Evolutionary conservation across 805 yeast species (phyloP).

Genomic region (Kuraishia borneana): DNA sequence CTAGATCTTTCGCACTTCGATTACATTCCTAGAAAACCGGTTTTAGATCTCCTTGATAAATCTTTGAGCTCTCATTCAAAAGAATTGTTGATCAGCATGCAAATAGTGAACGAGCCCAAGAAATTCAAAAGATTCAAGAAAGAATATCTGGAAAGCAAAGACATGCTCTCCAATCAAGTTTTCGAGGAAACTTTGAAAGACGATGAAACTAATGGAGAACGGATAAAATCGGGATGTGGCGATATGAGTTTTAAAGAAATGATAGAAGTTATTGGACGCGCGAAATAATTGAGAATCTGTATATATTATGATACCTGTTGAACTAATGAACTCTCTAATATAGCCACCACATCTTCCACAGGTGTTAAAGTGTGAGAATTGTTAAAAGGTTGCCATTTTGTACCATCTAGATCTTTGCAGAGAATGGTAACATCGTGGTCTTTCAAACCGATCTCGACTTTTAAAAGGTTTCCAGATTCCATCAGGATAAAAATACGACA

Average conservation of each 20-base stretch:
- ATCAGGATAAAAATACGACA: too few species aligned
- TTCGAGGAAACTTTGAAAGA: slow-evolving; percentile 7
- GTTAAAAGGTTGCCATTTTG: neutral
- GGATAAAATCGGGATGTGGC: neutral
- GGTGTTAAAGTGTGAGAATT: too few species aligned
- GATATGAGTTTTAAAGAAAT: neutral
- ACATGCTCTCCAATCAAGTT: slow-evolving; percentile 6
- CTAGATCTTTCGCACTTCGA: slow-evolving; percentile 7
- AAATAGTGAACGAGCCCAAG: slow-evolving; percentile 14
- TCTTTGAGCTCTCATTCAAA: slow-evolving; percentile 11
- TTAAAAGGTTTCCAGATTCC: too few species aligned
- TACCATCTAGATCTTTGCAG: neutral
- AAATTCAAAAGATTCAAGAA: slow-evolving; percentile 17
- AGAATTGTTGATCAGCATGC: slow-evolving; percentile 16
- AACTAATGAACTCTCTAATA: too few species aligned
- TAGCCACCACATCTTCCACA: too few species aligned
- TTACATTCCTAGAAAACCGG: slow-evolving; percentile 7
- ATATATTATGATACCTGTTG: too few species aligned
- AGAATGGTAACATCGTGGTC: neutral
- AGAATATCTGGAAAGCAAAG: slow-evolving; percentile 8
- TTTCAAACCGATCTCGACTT: neutral
- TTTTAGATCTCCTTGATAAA: slow-evolving; percentile 16
- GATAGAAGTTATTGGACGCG: neutral
- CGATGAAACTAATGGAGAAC: slow-evolving; percentile 8
- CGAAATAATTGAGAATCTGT: neutral